Percentiles rank a stretch among this genome's conserved stretches.
These are phyloP conservation scores for Dichomitus squalens DNA, from an alignment of 1,284 basidiomycete species.

Conservation along the genomic window DNA sequence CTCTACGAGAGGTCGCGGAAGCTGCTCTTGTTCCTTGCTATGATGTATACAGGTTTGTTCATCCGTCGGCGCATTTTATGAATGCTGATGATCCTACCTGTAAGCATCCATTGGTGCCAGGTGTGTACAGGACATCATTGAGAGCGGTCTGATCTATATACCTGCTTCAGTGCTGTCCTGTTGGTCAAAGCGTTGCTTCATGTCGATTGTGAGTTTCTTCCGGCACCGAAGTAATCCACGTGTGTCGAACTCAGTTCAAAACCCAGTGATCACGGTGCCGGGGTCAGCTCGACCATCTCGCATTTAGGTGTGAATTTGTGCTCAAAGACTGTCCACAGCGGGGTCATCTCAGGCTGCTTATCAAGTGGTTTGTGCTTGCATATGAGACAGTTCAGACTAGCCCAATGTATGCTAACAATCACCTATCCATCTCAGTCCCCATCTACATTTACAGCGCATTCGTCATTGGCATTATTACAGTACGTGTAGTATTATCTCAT, in stretches of 20 bases:
- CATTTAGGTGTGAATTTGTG: background rate
- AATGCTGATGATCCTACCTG: background rate
- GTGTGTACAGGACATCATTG: background rate
- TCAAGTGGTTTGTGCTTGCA: background rate
- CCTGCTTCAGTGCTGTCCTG: background rate
- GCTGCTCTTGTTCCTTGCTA: background rate
- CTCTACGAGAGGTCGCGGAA: slow-evolving; percentile 1
- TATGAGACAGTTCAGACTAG: background rate
- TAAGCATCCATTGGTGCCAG: background rate
- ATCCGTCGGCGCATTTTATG: background rate
- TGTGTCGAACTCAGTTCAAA: background rate
- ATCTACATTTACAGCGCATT: background rate
- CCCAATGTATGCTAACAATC: background rate
- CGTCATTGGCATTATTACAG: background rate
- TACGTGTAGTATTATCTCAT: background rate
- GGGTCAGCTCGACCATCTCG: background rate
- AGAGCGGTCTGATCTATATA: background rate
- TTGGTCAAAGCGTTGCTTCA: background rate
- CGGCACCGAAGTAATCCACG: no score
- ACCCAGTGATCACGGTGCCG: no score
- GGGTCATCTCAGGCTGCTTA: background rate
- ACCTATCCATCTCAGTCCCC: background rate
- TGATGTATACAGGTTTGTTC: background rate
- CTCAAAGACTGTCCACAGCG: background rate
- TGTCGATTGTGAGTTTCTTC: background rate